Evolutionary conservation across 148 eudicot genomes (phyloP), one percentile per base, ranked within the genome.

Genomic region (Persicaria maculosa): DNA sequence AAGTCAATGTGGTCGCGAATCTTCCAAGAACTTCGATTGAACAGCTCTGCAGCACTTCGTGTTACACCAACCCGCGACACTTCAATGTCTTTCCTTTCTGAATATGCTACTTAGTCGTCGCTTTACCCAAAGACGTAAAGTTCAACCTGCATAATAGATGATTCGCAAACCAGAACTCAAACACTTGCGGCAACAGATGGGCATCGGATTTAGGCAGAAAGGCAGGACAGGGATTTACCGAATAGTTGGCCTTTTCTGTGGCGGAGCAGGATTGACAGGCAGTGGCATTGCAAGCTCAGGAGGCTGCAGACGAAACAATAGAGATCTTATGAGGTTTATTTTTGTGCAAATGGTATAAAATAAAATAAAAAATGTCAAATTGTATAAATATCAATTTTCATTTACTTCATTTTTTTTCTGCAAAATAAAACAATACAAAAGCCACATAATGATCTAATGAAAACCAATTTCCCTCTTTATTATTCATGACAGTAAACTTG

Each of bases 211-310:
- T 40, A 15, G 43, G 20, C 65, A 59, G 40, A 8, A 25, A 22
- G 12, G 46, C 40, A 14, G 4, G 16, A 12, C 16, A 43, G 65
- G 53, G 75, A 73, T 25, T 58, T 86, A 87, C 90, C 90, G 81
- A 77, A 87, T 83, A 12, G 83, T 79, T 10, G 90, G 90, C 87
- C 80, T 87, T 67, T 76, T 77, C 59, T 75, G 86, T 20, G 74
- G 78, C 0, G 75, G 81, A 31, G 83, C 72, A 9, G 80, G 74
- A 61, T 80, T 79, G 44, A 74, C 74, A 61, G 88, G 73, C 48
- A 72, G 68, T 62, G 86, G 86, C 78, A 79, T 78, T 50, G 72
- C 70, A 47, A 87, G 82, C 75, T 85, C 90, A 74, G 88, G 68
- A 54, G 90, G 81, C 90, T 87, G 82, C 72, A 79, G 11, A 74